These are phyloP conservation scores for Cryptosporidium canis DNA, from an alignment of 169 alveolate species.

Conservation along the genomic window DNA sequence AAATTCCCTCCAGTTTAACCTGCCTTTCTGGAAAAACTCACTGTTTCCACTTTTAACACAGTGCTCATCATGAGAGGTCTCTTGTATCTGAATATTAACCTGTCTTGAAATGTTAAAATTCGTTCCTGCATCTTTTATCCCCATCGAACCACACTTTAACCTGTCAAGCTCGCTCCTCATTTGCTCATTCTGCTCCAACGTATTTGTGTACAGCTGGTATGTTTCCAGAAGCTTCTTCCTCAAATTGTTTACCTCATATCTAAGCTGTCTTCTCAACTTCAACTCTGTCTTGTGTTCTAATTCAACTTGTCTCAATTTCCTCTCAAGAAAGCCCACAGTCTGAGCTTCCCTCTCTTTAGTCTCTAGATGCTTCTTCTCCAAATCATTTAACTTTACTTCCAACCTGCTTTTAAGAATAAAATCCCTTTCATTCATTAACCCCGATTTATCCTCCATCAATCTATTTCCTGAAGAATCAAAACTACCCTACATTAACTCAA, in stretches of 20 bases:
- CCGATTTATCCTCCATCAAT: constrained; percentile 39
- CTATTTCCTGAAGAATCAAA: background rate
- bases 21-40: background rate
- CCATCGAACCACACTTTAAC: background rate
- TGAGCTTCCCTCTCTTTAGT: constrained; percentile 69
- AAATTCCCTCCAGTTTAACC: background rate
- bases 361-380: constrained; percentile 50
- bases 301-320: constrained; percentile 51
- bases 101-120: background rate
- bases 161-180: constrained; percentile 31
- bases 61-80: background rate
- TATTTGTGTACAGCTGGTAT: constrained; percentile 34
- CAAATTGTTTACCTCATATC: constrained; percentile 65
- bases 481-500: background rate
- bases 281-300: constrained; percentile 63
- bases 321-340: constrained; percentile 57
- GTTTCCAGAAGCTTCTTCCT: constrained; percentile 51
- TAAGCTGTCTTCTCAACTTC: constrained; percentile 45
- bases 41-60: background rate
- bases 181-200: constrained; percentile 59
- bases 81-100: background rate
- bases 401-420: constrained; percentile 35
- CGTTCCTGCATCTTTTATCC: background rate
- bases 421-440: constrained; percentile 9
- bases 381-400: constrained; percentile 59